phyloP scores from a whole-genome alignment of 1,284 basidiomycete genomes.

The Malassezia sp. region DNA sequence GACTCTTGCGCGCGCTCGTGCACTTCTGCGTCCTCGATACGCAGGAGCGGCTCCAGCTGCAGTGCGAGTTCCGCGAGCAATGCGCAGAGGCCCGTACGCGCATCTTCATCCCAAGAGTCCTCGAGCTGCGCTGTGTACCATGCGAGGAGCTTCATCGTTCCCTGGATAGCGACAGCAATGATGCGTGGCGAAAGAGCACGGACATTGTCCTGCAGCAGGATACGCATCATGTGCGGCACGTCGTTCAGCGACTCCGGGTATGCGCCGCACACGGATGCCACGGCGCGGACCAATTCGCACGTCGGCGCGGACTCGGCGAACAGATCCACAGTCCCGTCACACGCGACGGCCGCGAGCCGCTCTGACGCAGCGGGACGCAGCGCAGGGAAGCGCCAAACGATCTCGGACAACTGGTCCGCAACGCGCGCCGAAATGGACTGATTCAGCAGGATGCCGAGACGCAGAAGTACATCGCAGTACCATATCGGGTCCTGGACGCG shows the following conservation, averaged over 20 bases:
- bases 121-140: conserved; percentile 66
- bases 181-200: neutral
- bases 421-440: conserved; percentile 59
- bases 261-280: conserved; percentile 90
- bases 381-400: conserved; percentile 51
- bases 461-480: conserved; percentile 63
- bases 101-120: conserved; percentile 63
- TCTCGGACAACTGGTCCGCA: conserved; percentile 71
- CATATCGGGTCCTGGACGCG: conserved; percentile 88
- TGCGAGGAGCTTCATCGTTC: conserved; percentile 74
- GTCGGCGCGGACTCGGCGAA: conserved; percentile 50
- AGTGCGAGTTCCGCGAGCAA: conserved; percentile 57
- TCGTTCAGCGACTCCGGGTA: conserved; percentile 53
- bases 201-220: conserved; percentile 15
- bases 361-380: conserved; percentile 55
- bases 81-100: conserved; percentile 58
- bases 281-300: conserved; percentile 70
- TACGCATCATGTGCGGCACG: conserved; percentile 52
- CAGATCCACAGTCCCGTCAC: conserved; percentile 49
- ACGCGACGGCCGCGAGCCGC: conserved; percentile 54
- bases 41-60: conserved; percentile 51
- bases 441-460: conserved; percentile 65
- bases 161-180: conserved; percentile 53
- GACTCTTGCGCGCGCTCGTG: conserved; percentile 79
- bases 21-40: conserved; percentile 65